Evolutionary conservation across 768 basidiomycete genomes (phyloP), one percentile per base, ranked within the genome.

Genomic region (Suillus luteus): DNA sequence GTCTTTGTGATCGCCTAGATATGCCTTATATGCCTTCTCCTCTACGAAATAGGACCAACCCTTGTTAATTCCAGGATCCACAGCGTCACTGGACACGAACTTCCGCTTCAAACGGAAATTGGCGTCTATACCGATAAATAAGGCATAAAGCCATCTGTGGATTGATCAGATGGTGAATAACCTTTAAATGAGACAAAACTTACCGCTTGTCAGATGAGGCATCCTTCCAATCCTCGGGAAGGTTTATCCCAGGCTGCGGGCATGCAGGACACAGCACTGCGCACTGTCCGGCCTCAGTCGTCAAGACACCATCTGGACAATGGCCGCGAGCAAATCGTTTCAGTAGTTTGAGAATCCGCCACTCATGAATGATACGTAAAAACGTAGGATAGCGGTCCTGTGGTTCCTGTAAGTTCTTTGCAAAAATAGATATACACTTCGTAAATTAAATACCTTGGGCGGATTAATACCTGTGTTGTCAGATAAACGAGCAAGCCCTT

Each of bases 1-100:
- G 27, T 48, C 44, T 15, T 62, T 38, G 14, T 51, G n/a, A 4
- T 59, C 60, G 10, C n/a, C 37, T n/a, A 69, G 41, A 44, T 69
- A 59, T 2, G 14, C 2, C 8, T 62, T 60, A 46, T 74, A 76
- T 11, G 27, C 27, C 27, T 14, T 43, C 12, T 65, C 61, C 14
- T 71, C 68, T 4, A 73, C 69, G 35, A 73, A 69, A 48, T 70
- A 73, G 1, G 64, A 64, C 51, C 22, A 64, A 17, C 75, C 74
- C 1, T 65, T 49, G 5, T 60, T 65, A 3, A 75, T 67, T 12
- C 62, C 59, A 0, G 72, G 69, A 59, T 73, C 74, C 1, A 48
- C n/a, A 3, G 4, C 24, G 1, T 64, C 64, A 24, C 52, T 66
- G 1, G 51, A 67, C 0, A 68, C 65, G 2, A 64, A 61, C 55